phyloP scores from a whole-genome alignment of 331 rosid species.

The Stylosanthes scabra region DNA sequence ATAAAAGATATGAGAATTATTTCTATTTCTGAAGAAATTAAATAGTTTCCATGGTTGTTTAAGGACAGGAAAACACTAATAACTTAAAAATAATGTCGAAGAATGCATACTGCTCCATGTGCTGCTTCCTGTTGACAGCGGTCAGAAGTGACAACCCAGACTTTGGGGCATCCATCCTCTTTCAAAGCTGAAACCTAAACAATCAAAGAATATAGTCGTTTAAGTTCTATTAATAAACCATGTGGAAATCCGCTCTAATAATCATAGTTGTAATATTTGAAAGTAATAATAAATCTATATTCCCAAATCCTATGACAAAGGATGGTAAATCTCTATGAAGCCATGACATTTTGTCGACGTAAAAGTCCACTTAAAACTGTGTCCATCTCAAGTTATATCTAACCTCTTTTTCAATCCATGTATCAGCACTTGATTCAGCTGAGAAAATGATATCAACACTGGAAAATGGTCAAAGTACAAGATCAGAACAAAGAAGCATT shows the following conservation, averaged over 20 bases:
- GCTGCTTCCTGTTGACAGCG: constrained; percentile 83
- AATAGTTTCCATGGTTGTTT: constrained; percentile 21
- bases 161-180: constrained; percentile 96
- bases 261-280: not conserved
- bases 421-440: constrained; percentile 86
- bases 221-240: constrained; percentile 9
- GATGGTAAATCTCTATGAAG: constrained; percentile 10
- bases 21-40: constrained; percentile 29
- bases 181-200: constrained; percentile 83
- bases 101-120: constrained; percentile 78
- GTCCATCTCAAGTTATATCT: constrained; percentile 39
- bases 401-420: constrained; percentile 98
- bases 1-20: constrained; percentile 2
- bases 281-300: not conserved
- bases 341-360: constrained; percentile 3
- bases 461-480: constrained; percentile 53
- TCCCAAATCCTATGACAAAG: constrained; percentile 7
- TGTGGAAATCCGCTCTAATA: constrained; percentile 7
- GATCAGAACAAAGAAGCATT: constrained; percentile 32
- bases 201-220: constrained; percentile 11
- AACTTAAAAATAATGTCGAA: constrained; percentile 28
- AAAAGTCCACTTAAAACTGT: constrained; percentile 24
- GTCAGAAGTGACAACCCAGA: constrained; percentile 98
- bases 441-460: constrained; percentile 83
- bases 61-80: constrained; percentile 7